Base-by-base conservation (phyloP, 2,329 filamentous ascomycete species). In the Paecilomyces niveus region DNA sequence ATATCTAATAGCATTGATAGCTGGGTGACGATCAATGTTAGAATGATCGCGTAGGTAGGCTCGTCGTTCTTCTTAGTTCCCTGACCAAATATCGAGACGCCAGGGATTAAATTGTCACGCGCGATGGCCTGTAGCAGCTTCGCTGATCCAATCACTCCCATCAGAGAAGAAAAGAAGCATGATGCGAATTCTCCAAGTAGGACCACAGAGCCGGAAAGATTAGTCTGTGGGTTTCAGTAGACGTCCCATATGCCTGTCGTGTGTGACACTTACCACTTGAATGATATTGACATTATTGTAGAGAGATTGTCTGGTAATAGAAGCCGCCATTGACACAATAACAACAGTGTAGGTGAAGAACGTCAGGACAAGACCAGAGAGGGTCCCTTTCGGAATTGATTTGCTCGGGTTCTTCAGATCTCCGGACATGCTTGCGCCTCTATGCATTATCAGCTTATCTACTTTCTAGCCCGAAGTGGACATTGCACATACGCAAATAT, bases 391-490 rank as follows among this genome's bases (percentile, higher is more conserved):
- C 0, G 91, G 91, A 56, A 96, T 96, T 1, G 90, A 85, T 71
- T 87, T 90, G 78, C 89, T 93, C 0, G 91, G 91, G 62, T 91
- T 87, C 61, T 84, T 88, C 54, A 96, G 74, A 69, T 96, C 90
- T 18, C 91, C 91, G 7, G 90, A 95, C 91, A 96, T 95, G 65
- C 89, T 93, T 6, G 91, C 91, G 18, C 92, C 92, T 53, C 80
- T 82, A 54, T 54, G 45, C 24, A 55, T 54, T 61, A 62, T 70
- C n/a, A 59, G 85, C 81, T 70, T 84, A 83, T 61, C 84, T 85
- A 24, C 82, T 81, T 2, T 77, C 29, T 45, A n/a, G 31, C 9
- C 54, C 29, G 18, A 4, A 24, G 24, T 13, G 22, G 18, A 18
- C n/a, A 9, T 18, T 53, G 39, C 8, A 75, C 76, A 64, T 70